Base-by-base conservation (phyloP, 352 stramenopile species). In the Phytophthora citricola region DNA sequence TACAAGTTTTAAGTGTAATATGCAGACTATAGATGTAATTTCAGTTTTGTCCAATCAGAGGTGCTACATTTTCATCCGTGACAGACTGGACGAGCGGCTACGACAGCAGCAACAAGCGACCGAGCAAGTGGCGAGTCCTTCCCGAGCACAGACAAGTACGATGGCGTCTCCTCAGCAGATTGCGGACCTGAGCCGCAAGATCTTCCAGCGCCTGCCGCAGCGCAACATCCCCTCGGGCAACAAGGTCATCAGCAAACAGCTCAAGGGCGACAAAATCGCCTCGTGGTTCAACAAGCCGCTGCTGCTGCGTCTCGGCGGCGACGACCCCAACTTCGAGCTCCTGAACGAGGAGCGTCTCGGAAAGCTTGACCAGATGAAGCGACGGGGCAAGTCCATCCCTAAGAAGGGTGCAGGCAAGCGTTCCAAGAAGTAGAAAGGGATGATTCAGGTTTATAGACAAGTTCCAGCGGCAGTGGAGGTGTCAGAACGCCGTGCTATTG, bases 371-470 rank as follows among this genome's bases (percentile, higher is more conserved):
- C 85, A 92, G 72, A 91, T 93, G 83, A 95, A 95, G 76, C 87
- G 87, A 65, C 81, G 87, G 77, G 87, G 87, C 68, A 93, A 93
- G 80, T 79, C 83, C 31, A 91, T 85, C 51, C 87, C 87, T 7
- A 95, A 94, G 85, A 95, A 95, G 79, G 87, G 87, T 20, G 85
- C 85, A 71, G 87, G 87, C 73, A 95, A 95, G 83, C 87, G 87
- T 24, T 84, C 81, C 56, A 92, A 91, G 75, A 94, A 95, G 80
- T 91, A 93, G 65, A 72, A 24, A 7, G 45, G 41, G 0, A 14
- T 36, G 10, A 38, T 36, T n/a, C 31, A 56, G 15, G 11, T n/a
- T 22, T 6, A 39, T 38, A 59, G 49, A 43, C 41, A 56, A 54
- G 67, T 47, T 58, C 24, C 50, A 56, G 53, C 32, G 27, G 15